Evolutionary conservation across 371 early-diverging fungal genomes (phyloP).

Genomic region (Rhizopus stolonifer): DNA sequence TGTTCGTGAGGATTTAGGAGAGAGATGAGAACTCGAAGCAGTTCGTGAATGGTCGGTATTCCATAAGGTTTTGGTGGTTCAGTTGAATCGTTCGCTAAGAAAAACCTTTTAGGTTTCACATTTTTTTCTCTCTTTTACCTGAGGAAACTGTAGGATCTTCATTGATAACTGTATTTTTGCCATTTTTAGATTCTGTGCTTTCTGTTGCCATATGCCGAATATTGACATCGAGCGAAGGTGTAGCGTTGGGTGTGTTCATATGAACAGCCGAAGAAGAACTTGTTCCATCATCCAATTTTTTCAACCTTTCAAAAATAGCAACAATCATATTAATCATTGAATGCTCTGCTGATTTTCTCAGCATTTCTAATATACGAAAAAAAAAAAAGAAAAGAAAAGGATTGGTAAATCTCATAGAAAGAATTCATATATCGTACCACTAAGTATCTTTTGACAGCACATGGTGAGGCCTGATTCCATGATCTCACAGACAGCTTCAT

Average conservation of each 20-base stretch:
- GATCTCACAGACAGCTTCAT: conserved; percentile 93
- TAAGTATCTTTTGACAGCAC: conserved; percentile 91
- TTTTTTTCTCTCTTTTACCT: no score
- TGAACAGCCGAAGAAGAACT: conserved; percentile 31
- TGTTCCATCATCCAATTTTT: conserved; percentile 41
- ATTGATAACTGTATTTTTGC: background rate
- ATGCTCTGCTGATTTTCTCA: conserved; percentile 79
- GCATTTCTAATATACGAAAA: conserved; percentile 56
- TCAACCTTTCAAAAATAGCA: conserved; percentile 68
- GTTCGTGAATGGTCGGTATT: conserved; percentile 84
- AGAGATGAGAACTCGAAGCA: conserved; percentile 86
- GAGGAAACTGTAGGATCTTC: background rate
- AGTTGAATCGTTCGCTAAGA: conserved; percentile 5
- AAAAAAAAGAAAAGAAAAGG: background rate
- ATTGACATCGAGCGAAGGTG: background rate
- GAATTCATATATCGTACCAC: conserved; percentile 60
- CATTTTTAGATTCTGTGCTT: background rate
- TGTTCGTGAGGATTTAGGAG: conserved; percentile 88
- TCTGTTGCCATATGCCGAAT: conserved; percentile 2
- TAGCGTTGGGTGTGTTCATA: background rate
- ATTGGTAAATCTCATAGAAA: conserved; percentile 4
- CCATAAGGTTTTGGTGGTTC: conserved; percentile 62
- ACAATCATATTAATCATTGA: conserved; percentile 76
- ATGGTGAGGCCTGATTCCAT: conserved; percentile 95
- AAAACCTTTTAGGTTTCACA: no score